Evolutionary conservation across 345 rosid genomes (phyloP).

Genomic region (Carallia pectinifolia): DNA sequence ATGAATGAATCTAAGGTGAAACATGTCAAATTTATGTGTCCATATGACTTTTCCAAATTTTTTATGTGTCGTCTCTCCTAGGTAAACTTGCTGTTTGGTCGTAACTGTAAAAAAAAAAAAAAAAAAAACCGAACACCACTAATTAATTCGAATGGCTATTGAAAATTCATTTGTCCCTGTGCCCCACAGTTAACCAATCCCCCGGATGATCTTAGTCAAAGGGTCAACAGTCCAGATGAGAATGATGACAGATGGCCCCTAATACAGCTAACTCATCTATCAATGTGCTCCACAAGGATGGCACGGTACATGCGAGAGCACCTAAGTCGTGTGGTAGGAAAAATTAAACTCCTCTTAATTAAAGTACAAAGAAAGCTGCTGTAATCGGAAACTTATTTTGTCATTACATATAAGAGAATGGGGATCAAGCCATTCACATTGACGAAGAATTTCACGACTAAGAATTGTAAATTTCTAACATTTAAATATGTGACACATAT

Average conservation of each 20-base stretch:
- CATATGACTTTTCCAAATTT: too few relatives aligned
- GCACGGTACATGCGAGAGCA: background rate
- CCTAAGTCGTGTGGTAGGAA: background rate
- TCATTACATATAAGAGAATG: constrained; percentile 12
- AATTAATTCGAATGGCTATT: background rate
- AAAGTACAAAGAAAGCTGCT: background rate
- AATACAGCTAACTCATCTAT: background rate
- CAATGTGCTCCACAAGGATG: background rate
- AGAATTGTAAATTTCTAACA: too few relatives aligned
- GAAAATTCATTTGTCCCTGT: background rate
- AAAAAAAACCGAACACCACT: background rate
- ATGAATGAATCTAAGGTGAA: too few relatives aligned
- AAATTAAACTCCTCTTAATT: background rate
- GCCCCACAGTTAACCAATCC: background rate
- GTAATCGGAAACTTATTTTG: constrained; percentile 26
- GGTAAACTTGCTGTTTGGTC: too few relatives aligned
- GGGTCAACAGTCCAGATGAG: constrained; percentile 7
- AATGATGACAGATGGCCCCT: constrained; percentile 13
- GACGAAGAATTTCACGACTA: background rate
- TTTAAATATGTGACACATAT: too few relatives aligned
- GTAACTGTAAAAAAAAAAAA: too few relatives aligned
- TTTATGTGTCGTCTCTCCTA: too few relatives aligned
- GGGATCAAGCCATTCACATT: background rate
- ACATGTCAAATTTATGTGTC: too few relatives aligned
- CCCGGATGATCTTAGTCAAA: background rate